A percentile compares a stretch with the other conserved stretches of the same genome.
Conservation (phyloP, 768 basidiomycete genomes). For the Auriculariales sp. region DNA sequence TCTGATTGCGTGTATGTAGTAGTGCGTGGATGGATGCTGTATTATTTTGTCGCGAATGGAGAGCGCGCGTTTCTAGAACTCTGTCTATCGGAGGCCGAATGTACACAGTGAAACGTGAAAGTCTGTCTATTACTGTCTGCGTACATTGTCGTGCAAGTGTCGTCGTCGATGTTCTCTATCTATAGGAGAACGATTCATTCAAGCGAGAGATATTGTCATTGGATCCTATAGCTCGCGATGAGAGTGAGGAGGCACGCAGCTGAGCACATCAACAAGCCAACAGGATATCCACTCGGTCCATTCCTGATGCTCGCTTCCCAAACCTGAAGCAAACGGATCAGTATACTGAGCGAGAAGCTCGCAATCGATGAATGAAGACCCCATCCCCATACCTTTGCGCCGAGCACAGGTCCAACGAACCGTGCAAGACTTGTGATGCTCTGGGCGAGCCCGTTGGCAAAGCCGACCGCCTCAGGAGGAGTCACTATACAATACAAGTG, state of each 20-base stretch:
- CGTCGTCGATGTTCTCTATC: no score
- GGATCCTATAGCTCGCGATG: slow-evolving; percentile 57
- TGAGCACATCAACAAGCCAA: slow-evolving; percentile 59
- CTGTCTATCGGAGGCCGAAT: no score
- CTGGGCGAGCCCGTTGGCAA: slow-evolving; percentile 92
- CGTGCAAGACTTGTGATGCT: slow-evolving; percentile 88
- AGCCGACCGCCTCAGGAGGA: slow-evolving; percentile 73
- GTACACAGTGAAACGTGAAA: no score
- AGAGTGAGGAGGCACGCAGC: slow-evolving; percentile 46
- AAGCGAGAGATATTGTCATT: no score
- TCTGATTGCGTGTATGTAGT: neutral
- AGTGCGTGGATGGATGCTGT: no score
- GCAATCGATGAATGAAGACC: neutral
- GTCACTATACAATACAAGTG: slow-evolving; percentile 74
- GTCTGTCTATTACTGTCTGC: no score
- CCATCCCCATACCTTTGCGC: slow-evolving; percentile 50
- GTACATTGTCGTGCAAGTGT: no score
- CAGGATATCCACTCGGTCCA: slow-evolving; percentile 53
- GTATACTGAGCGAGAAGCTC: neutral
- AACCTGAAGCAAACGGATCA: slow-evolving; percentile 31
- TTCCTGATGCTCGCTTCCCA: slow-evolving; percentile 62
- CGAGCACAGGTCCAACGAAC: slow-evolving; percentile 76
- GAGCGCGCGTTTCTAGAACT: no score
- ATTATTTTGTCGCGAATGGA: no score
- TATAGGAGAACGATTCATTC: no score